A percentile compares a stretch with the other conserved stretches of the same genome.
phyloP scores from a whole-genome alignment of 1,284 basidiomycete genomes.

The Ustilago esculenta region DNA sequence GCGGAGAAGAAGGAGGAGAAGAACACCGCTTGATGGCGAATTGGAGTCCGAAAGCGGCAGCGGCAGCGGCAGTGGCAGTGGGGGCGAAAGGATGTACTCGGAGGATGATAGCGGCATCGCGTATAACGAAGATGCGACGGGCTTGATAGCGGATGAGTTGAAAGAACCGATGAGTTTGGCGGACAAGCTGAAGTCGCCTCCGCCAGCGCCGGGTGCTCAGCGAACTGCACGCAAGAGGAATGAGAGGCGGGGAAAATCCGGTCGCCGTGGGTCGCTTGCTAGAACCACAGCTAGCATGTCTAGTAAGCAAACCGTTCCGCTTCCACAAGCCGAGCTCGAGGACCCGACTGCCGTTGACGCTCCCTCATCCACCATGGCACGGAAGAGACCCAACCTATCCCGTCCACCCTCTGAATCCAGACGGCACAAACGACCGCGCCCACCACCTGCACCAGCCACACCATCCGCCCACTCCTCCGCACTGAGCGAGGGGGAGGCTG shows the following conservation, averaged over 20 bases:
- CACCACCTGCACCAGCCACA: not conserved
- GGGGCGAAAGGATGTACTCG: conserved; percentile 7
- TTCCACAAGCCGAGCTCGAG: not conserved
- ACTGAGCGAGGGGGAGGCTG: too few species aligned
- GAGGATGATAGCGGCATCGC: conserved; percentile 39
- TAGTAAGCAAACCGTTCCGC: too few species aligned
- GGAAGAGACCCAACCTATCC: conserved; percentile 30
- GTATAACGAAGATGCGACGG: conserved; percentile 27
- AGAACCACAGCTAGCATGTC: too few species aligned
- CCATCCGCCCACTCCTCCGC: conserved; percentile 2
- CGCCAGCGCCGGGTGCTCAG: not conserved
- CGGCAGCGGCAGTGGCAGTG: conserved; percentile 1
- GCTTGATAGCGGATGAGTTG: conserved; percentile 18
- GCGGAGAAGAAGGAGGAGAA: conserved; percentile 15
- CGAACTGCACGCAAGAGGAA: not conserved
- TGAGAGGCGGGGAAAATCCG: not conserved
- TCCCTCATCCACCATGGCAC: not conserved
- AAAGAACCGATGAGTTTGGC: conserved; percentile 27
- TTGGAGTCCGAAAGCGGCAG: conserved; percentile 14
- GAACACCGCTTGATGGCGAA: conserved; percentile 20
- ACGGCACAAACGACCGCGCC: conserved; percentile 31
- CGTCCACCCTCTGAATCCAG: conserved; percentile 29
- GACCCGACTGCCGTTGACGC: too few species aligned
- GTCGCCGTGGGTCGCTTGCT: conserved; percentile 1
- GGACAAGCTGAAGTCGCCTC: conserved; percentile 27